Base-by-base conservation (phyloP, 78 protist genomes). In the Protostelium mycophagum region DNA sequence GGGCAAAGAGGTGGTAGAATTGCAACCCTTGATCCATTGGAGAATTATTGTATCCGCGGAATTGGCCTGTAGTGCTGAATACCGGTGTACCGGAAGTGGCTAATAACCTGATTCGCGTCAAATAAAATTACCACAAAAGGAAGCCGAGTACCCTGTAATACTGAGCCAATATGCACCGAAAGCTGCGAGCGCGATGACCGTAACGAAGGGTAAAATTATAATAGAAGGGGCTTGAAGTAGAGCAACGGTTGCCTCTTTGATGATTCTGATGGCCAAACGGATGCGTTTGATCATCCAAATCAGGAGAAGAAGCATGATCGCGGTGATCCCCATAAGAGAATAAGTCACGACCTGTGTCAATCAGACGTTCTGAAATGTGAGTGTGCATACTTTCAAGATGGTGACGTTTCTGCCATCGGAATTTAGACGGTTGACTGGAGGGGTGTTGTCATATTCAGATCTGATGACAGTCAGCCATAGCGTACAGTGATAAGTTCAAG, bases 1-100 rank as follows among this genome's bases (percentile, higher is more conserved):
- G 51, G 36, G 97, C 98, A 85, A 97, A 93, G 51, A 96, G 84
- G 86, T 97, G 96, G 63, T 94, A 94, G 38, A 94, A 86, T 84
- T 88, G 91, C 1, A 88, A 25, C 34, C 88, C 38, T 10, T 38
- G 23, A 0, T 85, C 0, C 1, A n/a, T 63, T 1, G 28, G 31
- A 34, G 29, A 34, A 0, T 37, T 91, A 39, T 89, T 35, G 38
- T 89, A 92, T 25, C 95, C 95, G 0, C 29, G 9, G 38, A 92
- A 85, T 34, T 34, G 29, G 34, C 83, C 37, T 1, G 85, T 34
- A 0, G 51, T 87, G 28, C 51, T 73, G 36, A 88, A 88, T 0
- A 85, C 63, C 28, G 91, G 87, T 38, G 29, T 28, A 63, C 91
- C 95, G 28, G 92, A 84, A 0, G 95, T 92, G n/a, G 87, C 91